Evolutionary conservation across 2,329 filamentous ascomycete species (phyloP).

Genomic region (Phialophora verrucosa): DNA sequence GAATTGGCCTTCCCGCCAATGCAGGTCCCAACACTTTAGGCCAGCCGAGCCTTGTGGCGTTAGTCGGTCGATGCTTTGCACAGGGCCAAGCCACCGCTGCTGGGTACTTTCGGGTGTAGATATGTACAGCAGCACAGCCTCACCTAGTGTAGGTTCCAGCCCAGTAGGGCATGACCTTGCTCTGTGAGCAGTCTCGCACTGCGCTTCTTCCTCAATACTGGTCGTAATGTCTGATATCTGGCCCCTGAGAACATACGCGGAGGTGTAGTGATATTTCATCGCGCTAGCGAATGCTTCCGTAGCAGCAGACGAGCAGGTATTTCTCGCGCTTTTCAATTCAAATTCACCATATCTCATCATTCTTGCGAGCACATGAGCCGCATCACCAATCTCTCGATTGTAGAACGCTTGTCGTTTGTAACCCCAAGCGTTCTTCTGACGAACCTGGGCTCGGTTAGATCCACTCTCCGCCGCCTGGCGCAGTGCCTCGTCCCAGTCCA

Average conservation of each 20-base stretch:
- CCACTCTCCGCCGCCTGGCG: conserved; percentile 33
- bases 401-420: not conserved
- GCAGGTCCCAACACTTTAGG: conserved; percentile 13
- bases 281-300: not conserved
- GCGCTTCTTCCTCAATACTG: not conserved
- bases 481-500: conserved; percentile 17
- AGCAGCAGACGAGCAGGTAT: not conserved
- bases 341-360: not conserved
- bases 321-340: conserved; percentile 2
- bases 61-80: not conserved
- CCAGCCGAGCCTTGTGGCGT: not conserved
- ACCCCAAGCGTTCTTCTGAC: too few relatives aligned
- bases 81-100: not conserved
- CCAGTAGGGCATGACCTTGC: not conserved
- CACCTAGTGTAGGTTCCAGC: not conserved
- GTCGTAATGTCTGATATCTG: not conserved
- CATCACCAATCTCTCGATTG: not conserved
- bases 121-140: not conserved
- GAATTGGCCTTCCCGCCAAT: conserved; percentile 13
- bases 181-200: not conserved
- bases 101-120: not conserved
- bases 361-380: not conserved
- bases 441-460: conserved; percentile 17
- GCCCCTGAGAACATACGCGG: not conserved
- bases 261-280: not conserved